Evolutionary conservation across 306 rosid genomes (phyloP).

Genomic region (Rosa lucieae): DNA sequence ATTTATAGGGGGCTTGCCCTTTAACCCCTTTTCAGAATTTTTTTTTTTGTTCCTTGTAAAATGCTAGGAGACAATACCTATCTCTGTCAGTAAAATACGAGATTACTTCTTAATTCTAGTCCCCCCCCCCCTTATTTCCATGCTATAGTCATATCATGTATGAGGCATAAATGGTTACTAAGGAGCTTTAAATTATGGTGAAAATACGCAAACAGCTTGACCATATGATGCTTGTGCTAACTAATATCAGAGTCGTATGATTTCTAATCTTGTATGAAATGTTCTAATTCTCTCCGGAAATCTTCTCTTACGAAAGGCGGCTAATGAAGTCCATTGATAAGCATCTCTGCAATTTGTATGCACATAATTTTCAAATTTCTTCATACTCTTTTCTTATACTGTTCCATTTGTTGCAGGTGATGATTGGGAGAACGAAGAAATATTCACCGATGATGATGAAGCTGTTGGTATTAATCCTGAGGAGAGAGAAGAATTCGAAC

Average conservation of each 20-base stretch:
- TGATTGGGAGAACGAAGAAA: constrained; percentile 99
- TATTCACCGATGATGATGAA: constrained; percentile 97
- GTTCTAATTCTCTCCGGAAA: background rate
- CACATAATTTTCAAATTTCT: constrained; percentile 4
- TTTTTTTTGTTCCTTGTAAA: background rate
- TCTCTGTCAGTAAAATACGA: background rate
- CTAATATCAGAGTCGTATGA: background rate
- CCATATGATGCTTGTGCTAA: background rate
- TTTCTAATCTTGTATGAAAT: background rate
- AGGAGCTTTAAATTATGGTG: background rate
- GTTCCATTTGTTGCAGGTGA: constrained; percentile 56
- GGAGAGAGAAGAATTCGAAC: constrained; percentile 96
- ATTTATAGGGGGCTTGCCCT: background rate
- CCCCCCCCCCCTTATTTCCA: constrained; percentile 40
- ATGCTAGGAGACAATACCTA: constrained; percentile 13
- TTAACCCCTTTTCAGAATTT: background rate
- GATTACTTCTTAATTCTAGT: background rate
- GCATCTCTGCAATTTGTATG: background rate
- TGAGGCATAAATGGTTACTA: background rate
- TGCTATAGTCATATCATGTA: background rate
- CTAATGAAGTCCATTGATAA: background rate
- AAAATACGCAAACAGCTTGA: background rate
- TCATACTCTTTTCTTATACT: background rate
- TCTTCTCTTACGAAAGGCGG: constrained; percentile 11
- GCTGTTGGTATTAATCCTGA: constrained; percentile 88